phyloP scores from a whole-genome alignment of 2,329 filamentous ascomycete genomes.

The Cladophialophora immunda region DNA sequence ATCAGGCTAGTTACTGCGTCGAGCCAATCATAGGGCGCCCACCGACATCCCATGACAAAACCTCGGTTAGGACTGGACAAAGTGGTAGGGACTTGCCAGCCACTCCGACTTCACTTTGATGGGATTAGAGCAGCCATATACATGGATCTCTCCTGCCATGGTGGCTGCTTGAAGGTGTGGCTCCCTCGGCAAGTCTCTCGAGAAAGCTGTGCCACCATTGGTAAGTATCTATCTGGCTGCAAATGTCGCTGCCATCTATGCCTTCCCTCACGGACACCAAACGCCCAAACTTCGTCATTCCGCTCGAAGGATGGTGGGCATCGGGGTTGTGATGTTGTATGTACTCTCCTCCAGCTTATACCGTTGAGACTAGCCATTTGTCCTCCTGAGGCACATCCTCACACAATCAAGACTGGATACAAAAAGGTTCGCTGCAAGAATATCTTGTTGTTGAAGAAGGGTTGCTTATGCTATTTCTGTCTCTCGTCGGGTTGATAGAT shows the following conservation, averaged over 20 bases:
- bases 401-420: not conserved
- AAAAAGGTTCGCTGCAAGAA: not conserved
- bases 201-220: not conserved
- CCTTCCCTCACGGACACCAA: too few relatives aligned
- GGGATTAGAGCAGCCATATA: not conserved
- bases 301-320: too few relatives aligned
- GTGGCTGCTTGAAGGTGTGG: too few relatives aligned
- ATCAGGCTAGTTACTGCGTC: not conserved
- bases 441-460: not conserved
- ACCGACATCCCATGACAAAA: not conserved
- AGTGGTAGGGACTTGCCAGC: not conserved
- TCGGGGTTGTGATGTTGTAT: too few relatives aligned
- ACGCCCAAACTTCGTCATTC: too few relatives aligned
- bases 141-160: not conserved
- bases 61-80: not conserved
- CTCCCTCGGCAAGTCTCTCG: too few relatives aligned
- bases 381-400: not conserved
- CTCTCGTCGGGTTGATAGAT: not conserved
- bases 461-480: not conserved
- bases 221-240: not conserved
- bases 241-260: too few relatives aligned
- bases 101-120: not conserved
- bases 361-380: too few relatives aligned
- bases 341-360: too few relatives aligned
- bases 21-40: too few relatives aligned